Percentiles rank a stretch among this genome's conserved stretches.
Evolutionary conservation across 129 eudicot genomes (phyloP).

Genomic region (Pittosporum tobira): DNA sequence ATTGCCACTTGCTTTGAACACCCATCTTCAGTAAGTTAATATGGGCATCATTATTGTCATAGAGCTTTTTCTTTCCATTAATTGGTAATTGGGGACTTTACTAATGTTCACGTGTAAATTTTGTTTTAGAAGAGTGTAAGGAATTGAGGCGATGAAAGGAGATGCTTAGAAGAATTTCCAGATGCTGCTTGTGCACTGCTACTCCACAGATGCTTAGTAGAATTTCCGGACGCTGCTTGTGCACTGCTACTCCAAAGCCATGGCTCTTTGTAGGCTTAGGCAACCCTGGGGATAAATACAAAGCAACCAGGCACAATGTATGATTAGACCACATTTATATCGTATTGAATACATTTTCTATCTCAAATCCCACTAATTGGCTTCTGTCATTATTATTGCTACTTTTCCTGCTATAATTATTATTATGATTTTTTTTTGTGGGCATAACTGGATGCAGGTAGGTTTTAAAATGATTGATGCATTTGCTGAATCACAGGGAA

Average conservation of each 20-base stretch:
- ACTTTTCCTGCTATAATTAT: background rate
- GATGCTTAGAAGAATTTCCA: slow-evolving; percentile 35
- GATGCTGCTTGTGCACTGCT: slow-evolving; percentile 35
- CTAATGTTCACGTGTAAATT: no score
- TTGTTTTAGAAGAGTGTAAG: slow-evolving; percentile 13
- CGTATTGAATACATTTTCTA: background rate
- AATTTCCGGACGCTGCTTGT: slow-evolving; percentile 29
- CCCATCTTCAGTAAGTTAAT: no score
- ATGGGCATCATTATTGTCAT: no score
- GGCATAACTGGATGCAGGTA: slow-evolving; percentile 31
- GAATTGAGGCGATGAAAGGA: slow-evolving; percentile 11
- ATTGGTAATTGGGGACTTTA: no score
- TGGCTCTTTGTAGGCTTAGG: slow-evolving; percentile 90
- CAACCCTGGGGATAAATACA: slow-evolving; percentile 74
- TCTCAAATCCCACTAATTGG: background rate
- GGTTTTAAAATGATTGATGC: slow-evolving; percentile 90
- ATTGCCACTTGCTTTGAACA: no score
- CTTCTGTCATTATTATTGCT: no score
- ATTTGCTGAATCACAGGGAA: slow-evolving; percentile 58
- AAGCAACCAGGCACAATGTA: slow-evolving; percentile 90
- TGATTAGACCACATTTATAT: background rate
- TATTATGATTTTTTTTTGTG: background rate
- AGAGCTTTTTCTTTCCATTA: no score
- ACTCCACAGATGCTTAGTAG: slow-evolving; percentile 44
- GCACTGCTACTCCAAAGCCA: slow-evolving; percentile 48